Conservation (phyloP, 495 filamentous ascomycete genomes). For the Elasticomyces elasticus region DNA sequence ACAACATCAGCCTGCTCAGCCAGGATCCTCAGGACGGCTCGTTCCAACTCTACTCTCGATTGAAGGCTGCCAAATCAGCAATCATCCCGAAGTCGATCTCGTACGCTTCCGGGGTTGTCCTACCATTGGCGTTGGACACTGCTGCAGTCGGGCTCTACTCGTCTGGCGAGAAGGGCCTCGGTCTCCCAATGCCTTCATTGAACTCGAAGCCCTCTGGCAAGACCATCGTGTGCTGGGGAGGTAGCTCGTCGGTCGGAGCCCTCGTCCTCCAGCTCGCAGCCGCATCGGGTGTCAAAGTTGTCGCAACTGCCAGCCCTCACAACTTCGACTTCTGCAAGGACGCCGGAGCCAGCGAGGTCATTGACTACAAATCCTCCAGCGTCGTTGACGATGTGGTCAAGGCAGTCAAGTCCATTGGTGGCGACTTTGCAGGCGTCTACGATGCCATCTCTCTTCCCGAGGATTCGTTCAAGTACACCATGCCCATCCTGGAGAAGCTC, state of each 20-base stretch:
- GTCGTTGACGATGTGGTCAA: slow-evolving; percentile 31
- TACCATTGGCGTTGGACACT: slow-evolving; percentile 47
- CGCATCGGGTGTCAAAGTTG: slow-evolving; percentile 49
- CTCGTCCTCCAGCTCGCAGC: slow-evolving; percentile 53
- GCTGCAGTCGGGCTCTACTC: slow-evolving; percentile 44
- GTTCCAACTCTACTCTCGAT: slow-evolving; percentile 43
- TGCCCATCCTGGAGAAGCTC: slow-evolving; percentile 26
- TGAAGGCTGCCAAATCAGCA: slow-evolving; percentile 31
- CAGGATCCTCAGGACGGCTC: slow-evolving; percentile 26
- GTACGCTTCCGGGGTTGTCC: slow-evolving; percentile 39
- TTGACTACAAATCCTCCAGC: slow-evolving; percentile 44
- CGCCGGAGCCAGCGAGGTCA: slow-evolving; percentile 41
- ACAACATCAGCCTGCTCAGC: slow-evolving; percentile 25
- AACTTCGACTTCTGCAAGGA: slow-evolving; percentile 45
- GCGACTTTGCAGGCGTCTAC: slow-evolving; percentile 25
- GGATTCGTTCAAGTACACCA: slow-evolving; percentile 16
- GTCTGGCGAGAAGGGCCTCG: slow-evolving; percentile 27
- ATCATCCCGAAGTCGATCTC: slow-evolving; percentile 39
- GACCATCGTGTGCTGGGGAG: slow-evolving; percentile 51
- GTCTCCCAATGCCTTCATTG: slow-evolving; percentile 30
- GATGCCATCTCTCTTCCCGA: slow-evolving; percentile 26
- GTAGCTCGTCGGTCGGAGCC: slow-evolving; percentile 47
- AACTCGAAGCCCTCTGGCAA: slow-evolving; percentile 29
- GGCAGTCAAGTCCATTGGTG: slow-evolving; percentile 24
- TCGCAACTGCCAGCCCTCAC: slow-evolving; percentile 43